These are phyloP conservation scores for Metarhizium guizhouense DNA, from an alignment of 2,329 filamentous ascomycete species.

Conservation along the genomic window DNA sequence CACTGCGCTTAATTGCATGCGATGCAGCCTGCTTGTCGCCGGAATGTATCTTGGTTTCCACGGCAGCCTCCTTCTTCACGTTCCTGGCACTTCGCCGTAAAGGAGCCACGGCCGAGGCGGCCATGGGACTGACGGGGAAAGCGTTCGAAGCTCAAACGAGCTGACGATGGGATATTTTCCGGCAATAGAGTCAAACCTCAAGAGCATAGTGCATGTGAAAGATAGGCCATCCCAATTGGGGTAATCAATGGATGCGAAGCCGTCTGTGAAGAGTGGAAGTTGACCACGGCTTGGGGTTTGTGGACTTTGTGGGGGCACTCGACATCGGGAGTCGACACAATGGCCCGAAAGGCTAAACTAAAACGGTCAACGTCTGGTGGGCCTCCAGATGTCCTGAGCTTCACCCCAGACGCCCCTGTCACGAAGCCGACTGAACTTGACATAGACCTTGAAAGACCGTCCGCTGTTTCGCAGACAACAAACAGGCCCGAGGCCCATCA, in stretches of 20 bases:
- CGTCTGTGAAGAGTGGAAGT: background rate
- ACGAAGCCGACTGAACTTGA: too few species aligned
- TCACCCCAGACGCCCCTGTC: too few species aligned
- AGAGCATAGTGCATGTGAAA: background rate
- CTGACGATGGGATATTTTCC: background rate
- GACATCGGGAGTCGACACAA: too few species aligned
- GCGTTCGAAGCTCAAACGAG: background rate
- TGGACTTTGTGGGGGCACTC: too few species aligned
- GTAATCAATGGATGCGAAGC: background rate
- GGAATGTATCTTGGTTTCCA: background rate
- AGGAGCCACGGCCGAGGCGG: background rate
- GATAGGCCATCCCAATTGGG: background rate
- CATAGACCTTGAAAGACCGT: too few species aligned
- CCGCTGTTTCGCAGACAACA: too few species aligned
- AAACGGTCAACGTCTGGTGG: too few species aligned
- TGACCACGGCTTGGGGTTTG: background rate
- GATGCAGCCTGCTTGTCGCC: background rate
- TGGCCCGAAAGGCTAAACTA: too few species aligned
- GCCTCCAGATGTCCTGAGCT: too few species aligned
- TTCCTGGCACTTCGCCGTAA: constrained; percentile 6
- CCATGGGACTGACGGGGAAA: background rate
- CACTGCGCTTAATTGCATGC: background rate
- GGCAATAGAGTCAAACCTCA: background rate
- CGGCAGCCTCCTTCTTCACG: background rate
- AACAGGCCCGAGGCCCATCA: too few species aligned